These are phyloP conservation scores for Hamamelis virginiana DNA, from an alignment of 164 flowering plant species.

Conservation along the genomic window DNA sequence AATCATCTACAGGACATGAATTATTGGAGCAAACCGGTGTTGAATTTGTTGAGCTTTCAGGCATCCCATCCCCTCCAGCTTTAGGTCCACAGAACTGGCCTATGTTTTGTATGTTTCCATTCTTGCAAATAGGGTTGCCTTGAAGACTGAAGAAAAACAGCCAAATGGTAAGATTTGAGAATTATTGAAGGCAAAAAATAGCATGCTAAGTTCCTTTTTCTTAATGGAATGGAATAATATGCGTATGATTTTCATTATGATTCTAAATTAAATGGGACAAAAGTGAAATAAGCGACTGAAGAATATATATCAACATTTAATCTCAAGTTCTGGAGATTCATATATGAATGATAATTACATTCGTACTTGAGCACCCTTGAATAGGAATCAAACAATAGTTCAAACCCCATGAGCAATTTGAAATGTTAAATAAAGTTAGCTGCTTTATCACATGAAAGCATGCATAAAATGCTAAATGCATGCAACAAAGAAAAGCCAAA, in stretches of 20 bases:
- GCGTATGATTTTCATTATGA: no score
- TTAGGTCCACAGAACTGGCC: conserved; percentile 40
- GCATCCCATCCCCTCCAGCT: conserved; percentile 18
- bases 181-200: not conserved
- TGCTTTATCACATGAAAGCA: no score
- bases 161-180: not conserved
- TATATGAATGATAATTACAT: not conserved
- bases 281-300: no score
- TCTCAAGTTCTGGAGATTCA: not conserved
- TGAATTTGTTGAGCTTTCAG: conserved; percentile 20
- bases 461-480: no score
- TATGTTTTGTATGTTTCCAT: conserved; percentile 39
- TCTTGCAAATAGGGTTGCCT: conserved; percentile 66
- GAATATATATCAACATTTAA: not conserved
- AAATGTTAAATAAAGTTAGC: no score
- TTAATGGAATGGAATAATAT: not conserved
- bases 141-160: conserved; percentile 53
- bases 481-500: no score
- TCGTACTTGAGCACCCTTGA: no score
- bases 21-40: conserved; percentile 33
- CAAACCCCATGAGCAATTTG: no score
- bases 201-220: not conserved
- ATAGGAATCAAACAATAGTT: no score
- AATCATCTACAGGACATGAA: conserved; percentile 47
- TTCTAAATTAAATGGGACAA: no score